These are phyloP conservation scores for Bertia moriformis DNA, from an alignment of 2,329 filamentous ascomycete species.

Conservation along the genomic window DNA sequence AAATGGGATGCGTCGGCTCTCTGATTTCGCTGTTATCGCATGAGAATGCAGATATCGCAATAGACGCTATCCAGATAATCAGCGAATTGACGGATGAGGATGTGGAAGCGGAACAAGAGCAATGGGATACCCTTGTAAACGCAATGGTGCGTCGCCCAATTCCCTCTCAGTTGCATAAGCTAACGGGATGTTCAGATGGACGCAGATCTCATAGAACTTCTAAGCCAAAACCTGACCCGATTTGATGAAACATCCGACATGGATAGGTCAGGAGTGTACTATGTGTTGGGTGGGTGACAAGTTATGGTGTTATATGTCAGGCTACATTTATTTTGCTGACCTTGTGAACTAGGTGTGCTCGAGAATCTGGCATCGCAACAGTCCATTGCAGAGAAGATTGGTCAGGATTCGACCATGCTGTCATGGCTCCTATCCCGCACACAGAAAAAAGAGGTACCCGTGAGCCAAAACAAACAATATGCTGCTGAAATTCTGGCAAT, in stretches of 20 bases:
- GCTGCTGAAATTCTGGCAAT: conserved; percentile 84
- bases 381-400: conserved; percentile 57
- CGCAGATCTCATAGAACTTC: conserved; percentile 58
- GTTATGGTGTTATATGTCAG: background rate
- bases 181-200: conserved; percentile 40
- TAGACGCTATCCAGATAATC: conserved; percentile 77
- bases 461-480: conserved; percentile 90
- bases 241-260: conserved; percentile 63
- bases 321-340: too few relatives aligned
- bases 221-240: conserved; percentile 65
- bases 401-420: conserved; percentile 51
- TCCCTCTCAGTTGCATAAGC: conserved; percentile 14
- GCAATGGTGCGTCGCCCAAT: conserved; percentile 26
- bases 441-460: conserved; percentile 48
- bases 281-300: conserved; percentile 41
- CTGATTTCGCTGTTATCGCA: conserved; percentile 75
- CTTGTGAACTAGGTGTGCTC: conserved; percentile 37
- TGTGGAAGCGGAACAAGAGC: conserved; percentile 61
- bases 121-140: conserved; percentile 66
- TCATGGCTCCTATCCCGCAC: conserved; percentile 67
- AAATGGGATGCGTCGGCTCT: conserved; percentile 56
- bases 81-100: conserved; percentile 89
- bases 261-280: conserved; percentile 76
- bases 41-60: conserved; percentile 93
- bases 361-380: conserved; percentile 72